Evolutionary conservation across 352 stramenopile species (phyloP), one percentile per base, ranked within the genome.

Genomic region (Phytophthora constricta): DNA sequence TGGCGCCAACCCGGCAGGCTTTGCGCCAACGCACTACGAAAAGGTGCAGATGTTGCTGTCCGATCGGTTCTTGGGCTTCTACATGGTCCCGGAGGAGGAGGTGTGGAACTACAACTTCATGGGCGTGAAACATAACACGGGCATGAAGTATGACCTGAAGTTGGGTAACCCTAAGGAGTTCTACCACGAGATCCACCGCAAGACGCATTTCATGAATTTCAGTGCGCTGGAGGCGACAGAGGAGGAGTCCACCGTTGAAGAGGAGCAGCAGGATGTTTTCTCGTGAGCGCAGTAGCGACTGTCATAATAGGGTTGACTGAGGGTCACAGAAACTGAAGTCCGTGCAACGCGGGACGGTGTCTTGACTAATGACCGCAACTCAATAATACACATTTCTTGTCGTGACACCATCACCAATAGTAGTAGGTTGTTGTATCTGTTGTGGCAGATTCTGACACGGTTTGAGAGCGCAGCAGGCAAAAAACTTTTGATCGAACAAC

Each of bases 41-140:
- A 99, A 99, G 84, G 97, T 99, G 54, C 98, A 99, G 79, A 99
- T 99, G 96, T 78, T 99, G 53, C 84, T 99, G 27, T 99, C 93
- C 61, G 97, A 99, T 76, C 93, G 97, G 13, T 99, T 99, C 90
- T 87, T 99, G 62, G 98, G 98, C 14, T 99, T 99, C 78, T 99
- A 99, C 82, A 98, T 99, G 95, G 96, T 99, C 49, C 98, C 98
- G 8, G 95, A 98, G 49, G 96, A 98, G 62, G 95, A 98, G 20
- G 82, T 99, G 53, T 99, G 98, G 98, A 99, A 99, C 81, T 99
- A 99, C 84, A 99, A 99, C 73, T 99, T 99, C 71, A 98, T 99
- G 89, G 98, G 98, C 56, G 96, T 99, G 43, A 99, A 99, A 74
- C 97, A 99, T 86, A 98, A 94, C 53, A 90, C 86, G 20, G 90